Evolutionary conservation across 192 early-diverging fungal species (phyloP).

Genomic region (Entomortierella parvispora): DNA sequence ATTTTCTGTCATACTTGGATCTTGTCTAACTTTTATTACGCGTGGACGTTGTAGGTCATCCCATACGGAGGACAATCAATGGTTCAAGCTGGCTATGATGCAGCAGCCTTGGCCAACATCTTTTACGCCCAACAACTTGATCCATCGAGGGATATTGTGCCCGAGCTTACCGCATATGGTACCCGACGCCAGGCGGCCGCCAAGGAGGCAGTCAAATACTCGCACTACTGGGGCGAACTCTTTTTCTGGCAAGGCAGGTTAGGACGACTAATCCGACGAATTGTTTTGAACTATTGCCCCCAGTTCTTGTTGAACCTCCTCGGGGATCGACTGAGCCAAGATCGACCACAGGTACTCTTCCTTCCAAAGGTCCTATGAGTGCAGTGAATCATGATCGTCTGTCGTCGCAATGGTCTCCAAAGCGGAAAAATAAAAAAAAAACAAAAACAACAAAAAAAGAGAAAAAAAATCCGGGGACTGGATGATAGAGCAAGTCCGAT

Average conservation of each 20-base stretch:
- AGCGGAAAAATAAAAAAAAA: too few species aligned
- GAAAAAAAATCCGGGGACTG: too few species aligned
- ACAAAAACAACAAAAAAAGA: too few species aligned
- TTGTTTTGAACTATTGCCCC: conserved; percentile 16
- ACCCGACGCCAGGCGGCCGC: conserved; percentile 13
- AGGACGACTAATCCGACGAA: conserved; percentile 5
- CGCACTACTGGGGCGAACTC: conserved; percentile 11
- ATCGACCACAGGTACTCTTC: conserved; percentile 15
- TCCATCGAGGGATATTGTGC: neutral
- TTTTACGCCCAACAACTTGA: conserved; percentile 24
- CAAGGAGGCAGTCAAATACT: conserved; percentile 4
- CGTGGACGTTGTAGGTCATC: conserved; percentile 17
- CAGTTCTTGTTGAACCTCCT: neutral
- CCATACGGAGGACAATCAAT: conserved; percentile 41
- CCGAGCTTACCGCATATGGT: conserved; percentile 18
- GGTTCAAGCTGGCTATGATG: conserved; percentile 35
- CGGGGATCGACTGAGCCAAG: conserved; percentile 11
- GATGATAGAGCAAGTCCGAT: too few species aligned
- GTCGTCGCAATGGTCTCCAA: neutral
- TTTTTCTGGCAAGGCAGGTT: conserved; percentile 23
- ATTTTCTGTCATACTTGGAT: too few species aligned
- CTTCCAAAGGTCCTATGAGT: conserved; percentile 5
- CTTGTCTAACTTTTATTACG: neutral
- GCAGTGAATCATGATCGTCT: neutral
- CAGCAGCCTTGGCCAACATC: conserved; percentile 21